Conservation (phyloP, 768 basidiomycete genomes). For the Lyophyllum semitale region DNA sequence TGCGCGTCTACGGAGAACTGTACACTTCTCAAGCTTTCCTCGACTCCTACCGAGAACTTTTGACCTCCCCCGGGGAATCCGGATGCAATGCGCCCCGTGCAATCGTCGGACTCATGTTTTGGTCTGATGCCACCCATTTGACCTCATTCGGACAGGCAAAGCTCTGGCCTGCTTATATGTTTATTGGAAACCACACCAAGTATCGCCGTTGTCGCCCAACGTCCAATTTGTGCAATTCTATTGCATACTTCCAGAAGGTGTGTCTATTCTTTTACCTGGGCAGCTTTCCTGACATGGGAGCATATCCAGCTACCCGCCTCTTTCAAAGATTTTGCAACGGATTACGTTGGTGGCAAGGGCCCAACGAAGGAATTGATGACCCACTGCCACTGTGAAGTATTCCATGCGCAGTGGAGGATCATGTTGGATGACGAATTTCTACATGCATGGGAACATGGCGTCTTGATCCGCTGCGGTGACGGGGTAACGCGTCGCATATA, state of each 20-base stretch:
- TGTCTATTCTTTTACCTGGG: background rate
- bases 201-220: background rate
- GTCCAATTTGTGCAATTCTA: conserved; percentile 13
- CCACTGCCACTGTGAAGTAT: conserved; percentile 25
- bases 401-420: conserved; percentile 27
- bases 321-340: conserved; percentile 4
- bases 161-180: background rate
- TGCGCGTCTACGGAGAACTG: background rate
- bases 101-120: background rate
- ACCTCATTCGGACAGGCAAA: background rate
- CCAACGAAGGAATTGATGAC: conserved; percentile 1
- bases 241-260: conserved; percentile 30
- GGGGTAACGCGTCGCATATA: conserved; percentile 23
- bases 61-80: background rate
- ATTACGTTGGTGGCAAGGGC: background rate
- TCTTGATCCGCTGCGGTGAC: conserved; percentile 23
- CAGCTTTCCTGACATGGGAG: background rate
- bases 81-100: background rate
- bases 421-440: conserved; percentile 25
- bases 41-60: background rate
- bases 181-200: background rate
- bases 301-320: conserved; percentile 4
- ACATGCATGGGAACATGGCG: conserved; percentile 23
- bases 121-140: background rate
- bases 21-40: background rate